These are phyloP conservation scores for Talaromyces nanjingensis DNA, from an alignment of 495 filamentous ascomycete genomes.

Conservation along the genomic window DNA sequence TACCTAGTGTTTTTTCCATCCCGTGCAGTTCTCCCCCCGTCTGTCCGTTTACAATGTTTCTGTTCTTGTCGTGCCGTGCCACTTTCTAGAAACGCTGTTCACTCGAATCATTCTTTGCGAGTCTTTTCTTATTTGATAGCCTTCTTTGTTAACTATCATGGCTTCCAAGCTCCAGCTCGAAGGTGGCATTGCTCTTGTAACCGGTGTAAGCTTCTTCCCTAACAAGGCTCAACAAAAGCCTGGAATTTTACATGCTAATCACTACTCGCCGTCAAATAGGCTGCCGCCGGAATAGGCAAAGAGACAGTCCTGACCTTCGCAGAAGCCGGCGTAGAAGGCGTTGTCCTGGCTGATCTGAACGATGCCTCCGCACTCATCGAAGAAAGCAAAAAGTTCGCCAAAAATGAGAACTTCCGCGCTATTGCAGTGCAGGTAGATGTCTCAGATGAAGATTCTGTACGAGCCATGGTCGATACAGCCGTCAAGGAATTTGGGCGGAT, in stretches of 20 bases:
- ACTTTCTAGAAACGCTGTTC: too few relatives aligned
- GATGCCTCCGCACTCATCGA: conserved; percentile 14
- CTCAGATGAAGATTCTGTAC: conserved; percentile 16
- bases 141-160: background rate
- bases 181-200: background rate
- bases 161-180: background rate
- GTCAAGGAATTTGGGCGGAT: conserved; percentile 20
- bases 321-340: conserved; percentile 4
- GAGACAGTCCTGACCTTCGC: background rate
- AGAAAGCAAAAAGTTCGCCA: conserved; percentile 19
- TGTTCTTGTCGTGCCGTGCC: too few relatives aligned
- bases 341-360: conserved; percentile 22
- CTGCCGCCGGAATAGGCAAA: conserved; percentile 7
- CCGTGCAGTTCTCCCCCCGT: too few relatives aligned
- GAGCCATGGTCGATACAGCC: conserved; percentile 15
- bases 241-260: background rate
- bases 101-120: too few relatives aligned
- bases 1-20: too few relatives aligned
- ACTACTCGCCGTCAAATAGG: background rate
- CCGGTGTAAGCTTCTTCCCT: background rate
- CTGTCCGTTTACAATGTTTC: too few relatives aligned
- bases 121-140: too few relatives aligned
- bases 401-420: conserved; percentile 12
- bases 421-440: conserved; percentile 20
- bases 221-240: background rate